A percentile compares a stretch with the other conserved stretches of the same genome.
phyloP scores from a whole-genome alignment of 257 asterid species.

The Haberlea rhodopensis region DNA sequence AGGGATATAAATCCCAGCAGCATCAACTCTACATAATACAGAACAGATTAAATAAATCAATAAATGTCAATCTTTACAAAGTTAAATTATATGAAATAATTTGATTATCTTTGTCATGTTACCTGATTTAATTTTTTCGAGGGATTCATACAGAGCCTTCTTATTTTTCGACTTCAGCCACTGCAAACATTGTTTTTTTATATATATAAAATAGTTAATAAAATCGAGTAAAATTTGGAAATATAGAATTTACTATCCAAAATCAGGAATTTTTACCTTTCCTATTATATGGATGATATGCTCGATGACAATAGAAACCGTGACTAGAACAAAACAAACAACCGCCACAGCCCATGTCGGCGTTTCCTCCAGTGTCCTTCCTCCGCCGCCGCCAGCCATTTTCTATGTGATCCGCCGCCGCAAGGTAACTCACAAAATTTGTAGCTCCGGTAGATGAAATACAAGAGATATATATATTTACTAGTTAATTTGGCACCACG shows the following conservation, averaged over 20 bases:
- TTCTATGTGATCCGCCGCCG: too few relatives aligned
- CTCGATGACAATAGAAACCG: slow-evolving; percentile 69
- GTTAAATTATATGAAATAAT: background rate
- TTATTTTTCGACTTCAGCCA: slow-evolving; percentile 71
- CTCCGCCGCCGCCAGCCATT: too few relatives aligned
- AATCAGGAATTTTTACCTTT: slow-evolving; percentile 35
- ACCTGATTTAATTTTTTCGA: slow-evolving; percentile 89
- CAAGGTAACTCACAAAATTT: too few relatives aligned
- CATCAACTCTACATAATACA: slow-evolving; percentile 63
- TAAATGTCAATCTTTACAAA: background rate
- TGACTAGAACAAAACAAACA: slow-evolving; percentile 47
- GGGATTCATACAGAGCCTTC: slow-evolving; percentile 70
- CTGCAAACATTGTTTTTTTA: slow-evolving; percentile 46
- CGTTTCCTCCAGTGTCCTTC: too few relatives aligned
- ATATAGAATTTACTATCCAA: background rate
- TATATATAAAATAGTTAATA: too few relatives aligned
- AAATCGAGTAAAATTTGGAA: background rate
- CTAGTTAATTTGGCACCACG: too few relatives aligned
- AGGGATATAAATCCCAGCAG: slow-evolving; percentile 86
- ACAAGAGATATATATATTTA: too few relatives aligned
- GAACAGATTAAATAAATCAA: too few relatives aligned
- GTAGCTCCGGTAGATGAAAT: too few relatives aligned
- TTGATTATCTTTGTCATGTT: too few relatives aligned
- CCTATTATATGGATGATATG: slow-evolving; percentile 67
- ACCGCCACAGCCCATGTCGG: too few relatives aligned